Evolutionary conservation across 1,139 yeast species (phyloP), one percentile per base, ranked within the genome.

Genomic region (Geotrichum phurueaensis): DNA sequence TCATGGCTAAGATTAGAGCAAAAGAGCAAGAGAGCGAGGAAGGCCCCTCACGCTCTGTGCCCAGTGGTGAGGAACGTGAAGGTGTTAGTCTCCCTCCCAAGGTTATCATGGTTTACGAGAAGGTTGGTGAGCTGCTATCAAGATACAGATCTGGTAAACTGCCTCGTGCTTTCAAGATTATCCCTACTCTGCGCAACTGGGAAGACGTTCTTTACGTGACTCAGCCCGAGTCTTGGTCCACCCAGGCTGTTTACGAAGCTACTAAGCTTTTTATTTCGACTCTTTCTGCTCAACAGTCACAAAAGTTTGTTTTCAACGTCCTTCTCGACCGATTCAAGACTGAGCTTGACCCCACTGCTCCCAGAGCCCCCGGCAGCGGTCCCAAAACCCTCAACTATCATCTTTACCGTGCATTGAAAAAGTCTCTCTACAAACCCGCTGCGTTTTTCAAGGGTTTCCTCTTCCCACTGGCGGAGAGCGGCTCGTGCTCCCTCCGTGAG

Each of bases 371-470:
- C 25, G 60, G 60, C 29, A 53, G 57, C 43, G 60, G 60, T 7
- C 60, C 60, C 43, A 75, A 76, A 65, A 74, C 75, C 15, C 75
- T 78, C 77, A 92, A 95, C 75, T 94, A 94, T 73, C 99, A 94
- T 72, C 80, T 94, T 56, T 94, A 94, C 75, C 84, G 97, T 70
- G 86, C 99, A 0, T 78, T 94, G 67, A 92, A 92, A 74, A 95
- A 95, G 76, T 84, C 97, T 0, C 81, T 95, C 60, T 94, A 94
- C 78, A 95, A 94, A 75, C 99, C 99, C 29, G 94, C 96, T 61
- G 99, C 99, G 18, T 95, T 92, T 70, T 94, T 94, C 81, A 92
- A 91, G 75, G 99, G 99, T 1, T 92, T 94, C 70, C 78, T 94
- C 63, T 89, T 94, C 71, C 98, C 98, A 15, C 79, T 94, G 62